These are phyloP conservation scores for Berberis thunbergii DNA, from an alignment of 164 flowering plant species.

Conservation along the genomic window DNA sequence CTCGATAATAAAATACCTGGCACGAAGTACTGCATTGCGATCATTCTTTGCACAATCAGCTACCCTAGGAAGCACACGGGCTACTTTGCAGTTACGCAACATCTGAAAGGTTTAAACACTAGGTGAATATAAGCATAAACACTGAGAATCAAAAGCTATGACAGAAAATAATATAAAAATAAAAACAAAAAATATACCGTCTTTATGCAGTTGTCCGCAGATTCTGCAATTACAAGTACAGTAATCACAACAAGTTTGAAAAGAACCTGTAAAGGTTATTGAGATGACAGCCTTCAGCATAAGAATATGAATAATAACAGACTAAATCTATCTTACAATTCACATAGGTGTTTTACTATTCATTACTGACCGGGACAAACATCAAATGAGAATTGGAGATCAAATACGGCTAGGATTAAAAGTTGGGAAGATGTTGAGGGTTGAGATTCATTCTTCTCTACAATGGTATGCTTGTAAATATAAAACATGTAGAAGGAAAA, in stretches of 20 bases:
- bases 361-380: too few relatives aligned
- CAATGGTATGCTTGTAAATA: too few relatives aligned
- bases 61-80: slow-evolving; percentile 83
- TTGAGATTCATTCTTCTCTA: too few relatives aligned
- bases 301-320: slow-evolving; percentile 17
- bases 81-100: slow-evolving; percentile 95
- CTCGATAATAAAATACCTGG: slow-evolving; percentile 42
- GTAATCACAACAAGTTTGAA: slow-evolving; percentile 99
- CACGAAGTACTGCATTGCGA: slow-evolving; percentile 82
- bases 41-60: slow-evolving; percentile 96
- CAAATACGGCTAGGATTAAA: too few relatives aligned
- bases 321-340: too few relatives aligned
- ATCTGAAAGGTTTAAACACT: slow-evolving; percentile 38
- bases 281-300: slow-evolving; percentile 33
- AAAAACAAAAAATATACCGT: slow-evolving; percentile 42
- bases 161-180: neutral
- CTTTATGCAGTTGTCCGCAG: slow-evolving; percentile 98
- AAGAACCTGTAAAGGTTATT: slow-evolving; percentile 55
- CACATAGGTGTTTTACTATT: too few relatives aligned
- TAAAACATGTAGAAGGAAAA: too few relatives aligned
- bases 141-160: neutral
- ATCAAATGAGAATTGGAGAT: too few relatives aligned
- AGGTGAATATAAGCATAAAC: too few relatives aligned
- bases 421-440: too few relatives aligned
- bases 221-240: slow-evolving; percentile 95